Base-by-base conservation (phyloP, 352 stramenopile genomes). In the Globisporangium cylindrosporum region DNA sequence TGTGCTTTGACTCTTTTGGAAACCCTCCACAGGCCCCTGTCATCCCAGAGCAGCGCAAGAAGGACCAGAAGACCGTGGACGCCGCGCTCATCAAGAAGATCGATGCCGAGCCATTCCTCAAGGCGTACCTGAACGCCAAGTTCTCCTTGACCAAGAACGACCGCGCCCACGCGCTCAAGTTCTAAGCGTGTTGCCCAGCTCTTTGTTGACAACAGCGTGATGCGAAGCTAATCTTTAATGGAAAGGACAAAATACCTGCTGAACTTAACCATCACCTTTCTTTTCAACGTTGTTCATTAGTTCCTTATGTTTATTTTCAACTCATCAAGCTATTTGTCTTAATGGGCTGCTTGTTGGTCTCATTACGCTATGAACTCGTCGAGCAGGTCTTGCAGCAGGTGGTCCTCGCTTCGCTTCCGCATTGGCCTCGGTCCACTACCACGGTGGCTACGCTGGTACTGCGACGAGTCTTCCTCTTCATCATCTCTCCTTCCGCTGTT, bases 101-200 rank as follows among this genome's bases (percentile, higher is more conserved):
- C 54, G 88, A 92, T 64, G 82, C 81, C 48, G 90, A 94, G 69
- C 84, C 89, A 55, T 96, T 99, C 88, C 88, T 99, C 73, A 98
- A 99, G 84, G 93, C 89, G 61, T 99, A 99, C 93, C 80, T 99
- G 72, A 97, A 98, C 73, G 95, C 95, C 58, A 98, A 98, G 77
- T 99, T 99, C 87, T 96, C 93, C 71, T 83, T 99, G 61, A 97
- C 83, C 71, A 99, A 99, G 78, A 96, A 93, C 78, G 97, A 99
- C 81, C 95, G 93, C 69, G 97, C 94, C 53, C 98, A 99, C 89
- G 94, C 98, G 68, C 98, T 99, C 86, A 97, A 98, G 80, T 99
- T 99, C 82, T 99, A 99, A 90, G 77, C 70, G 68, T 61, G 68
- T 61, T 64, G 59, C n/a, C 27, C 53, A 36, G 36, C 66, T 54